Base-by-base conservation (phyloP, 768 basidiomycete genomes). In the Podaxis rugospora region DNA sequence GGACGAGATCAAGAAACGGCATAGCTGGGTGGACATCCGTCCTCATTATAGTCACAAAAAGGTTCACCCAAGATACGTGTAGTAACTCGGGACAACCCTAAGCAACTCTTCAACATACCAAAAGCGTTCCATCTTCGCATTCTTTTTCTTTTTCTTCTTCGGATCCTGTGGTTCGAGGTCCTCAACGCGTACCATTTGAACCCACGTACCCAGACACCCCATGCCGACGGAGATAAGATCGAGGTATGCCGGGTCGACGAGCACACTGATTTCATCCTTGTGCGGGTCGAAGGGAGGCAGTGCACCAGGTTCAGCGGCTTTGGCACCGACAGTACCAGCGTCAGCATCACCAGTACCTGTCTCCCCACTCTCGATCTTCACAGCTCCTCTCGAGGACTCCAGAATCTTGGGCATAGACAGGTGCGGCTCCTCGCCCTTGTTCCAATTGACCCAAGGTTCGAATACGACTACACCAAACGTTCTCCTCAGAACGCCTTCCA, bases 201-300 rank as follows among this genome's bases (percentile, higher is more conserved):
- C 82, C 83, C 85, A 92, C 50, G 84, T 82, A 18, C 82, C 88
- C 3, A 79, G 80, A 13, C 91, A 64, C 0, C 85, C 86, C 75
- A 90, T 80, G 4, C 87, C 86, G 4, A 77, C 72, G 4, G 68
- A 65, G 39, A 89, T 66, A 39, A 72, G 70, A 1, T 79, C 74
- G 6, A 81, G 68, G 0, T 77, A 65, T 5, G 71, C 71, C 5
- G 81, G 78, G 40, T 81, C 76, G 11, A 90, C 72, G 21, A 89
- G 76, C 9, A 90, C 74, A 14, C 76, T 79, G 67, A 92, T 87
- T 37, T 76, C 79, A 62, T 90, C 87, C 59, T 75, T 78, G 51
- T 75, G 72, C 4, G 83, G 83, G 63, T 86, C 74, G 65, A 87
- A 83, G 5, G 75, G 70, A 55, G 71, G 72, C 5, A 66, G 55